Evolutionary conservation across 2,329 filamentous ascomycete genomes (phyloP).

Genomic region (Hymenoscyphus fraxineus): DNA sequence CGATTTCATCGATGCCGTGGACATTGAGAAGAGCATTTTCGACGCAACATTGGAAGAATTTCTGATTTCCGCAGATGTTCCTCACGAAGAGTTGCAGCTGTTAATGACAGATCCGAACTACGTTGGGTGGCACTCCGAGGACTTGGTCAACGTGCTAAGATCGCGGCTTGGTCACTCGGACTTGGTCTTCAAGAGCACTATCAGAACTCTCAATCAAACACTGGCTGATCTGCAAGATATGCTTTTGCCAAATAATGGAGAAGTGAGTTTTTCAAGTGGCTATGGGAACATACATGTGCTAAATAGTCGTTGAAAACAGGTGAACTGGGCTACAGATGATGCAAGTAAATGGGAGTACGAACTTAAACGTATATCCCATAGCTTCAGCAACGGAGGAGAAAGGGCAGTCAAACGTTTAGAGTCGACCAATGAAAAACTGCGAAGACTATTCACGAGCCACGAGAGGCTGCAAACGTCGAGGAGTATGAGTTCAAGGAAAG

Average conservation of each 20-base stretch:
- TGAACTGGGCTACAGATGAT: constrained; percentile 26
- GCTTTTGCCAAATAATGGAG: constrained; percentile 25
- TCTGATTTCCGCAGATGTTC: constrained; percentile 23
- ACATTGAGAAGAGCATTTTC: constrained; percentile 24
- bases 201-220: constrained; percentile 22
- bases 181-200: constrained; percentile 22
- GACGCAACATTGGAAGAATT: constrained; percentile 23
- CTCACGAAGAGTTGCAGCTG: constrained; percentile 22
- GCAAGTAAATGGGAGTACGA: constrained; percentile 28
- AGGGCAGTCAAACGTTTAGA: constrained; percentile 19
- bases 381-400: constrained; percentile 26
- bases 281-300: background rate
- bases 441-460: constrained; percentile 20
- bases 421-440: constrained; percentile 23
- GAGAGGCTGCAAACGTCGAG: background rate
- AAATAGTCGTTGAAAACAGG: constrained; percentile 11
- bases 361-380: constrained; percentile 24
- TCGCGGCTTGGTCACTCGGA: constrained; percentile 22
- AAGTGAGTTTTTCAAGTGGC: constrained; percentile 11
- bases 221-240: constrained; percentile 23
- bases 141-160: constrained; percentile 17
- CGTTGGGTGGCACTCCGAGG: constrained; percentile 23
- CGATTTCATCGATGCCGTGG: constrained; percentile 24
- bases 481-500: constrained; percentile 13
- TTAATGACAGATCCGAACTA: constrained; percentile 22